Conservation (phyloP, 2,329 filamentous ascomycete genomes). For the Mycocentrospora acerina region DNA sequence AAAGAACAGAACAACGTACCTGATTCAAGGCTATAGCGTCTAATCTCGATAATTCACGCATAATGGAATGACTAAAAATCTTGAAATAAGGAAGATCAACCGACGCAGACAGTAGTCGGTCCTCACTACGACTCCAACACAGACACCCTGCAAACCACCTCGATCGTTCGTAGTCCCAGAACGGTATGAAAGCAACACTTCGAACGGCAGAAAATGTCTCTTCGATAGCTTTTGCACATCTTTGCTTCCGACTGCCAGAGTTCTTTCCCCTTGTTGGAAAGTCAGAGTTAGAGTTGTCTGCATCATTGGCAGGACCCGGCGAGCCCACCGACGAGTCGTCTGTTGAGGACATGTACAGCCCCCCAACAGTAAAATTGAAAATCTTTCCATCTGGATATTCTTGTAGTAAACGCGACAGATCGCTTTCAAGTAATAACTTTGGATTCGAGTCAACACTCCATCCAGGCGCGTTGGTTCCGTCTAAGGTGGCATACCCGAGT, state of each 20-base stretch:
- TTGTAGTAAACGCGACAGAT: conserved; percentile 22
- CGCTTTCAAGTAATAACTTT: conserved; percentile 18
- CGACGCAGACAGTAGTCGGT: conserved; percentile 29
- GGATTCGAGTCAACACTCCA: conserved; percentile 2
- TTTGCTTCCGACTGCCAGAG: conserved; percentile 15
- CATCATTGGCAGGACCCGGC: no score
- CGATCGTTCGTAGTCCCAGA: conserved; percentile 43
- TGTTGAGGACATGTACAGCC: conserved; percentile 20
- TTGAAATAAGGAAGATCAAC: conserved; percentile 39
- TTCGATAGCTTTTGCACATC: conserved; percentile 49
- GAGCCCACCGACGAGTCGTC: conserved; percentile 11
- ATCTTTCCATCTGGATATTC: conserved; percentile 29
- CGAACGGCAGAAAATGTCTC: conserved; percentile 50
- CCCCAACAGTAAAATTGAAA: conserved; percentile 22
- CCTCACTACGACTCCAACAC: conserved; percentile 35
- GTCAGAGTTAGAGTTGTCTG: not conserved
- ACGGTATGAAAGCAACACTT: conserved; percentile 41
- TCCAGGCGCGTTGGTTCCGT: not conserved
- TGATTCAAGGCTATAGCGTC: conserved; percentile 50
- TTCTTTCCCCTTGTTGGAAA: conserved; percentile 5
- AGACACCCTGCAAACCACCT: conserved; percentile 42
- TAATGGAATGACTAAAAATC: conserved; percentile 51
- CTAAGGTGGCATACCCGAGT: conserved; percentile 21
- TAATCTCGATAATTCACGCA: conserved; percentile 57
- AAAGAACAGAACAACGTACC: conserved; percentile 4